These are phyloP conservation scores for Nemania sp. DNA, from an alignment of 2,329 filamentous ascomycete genomes.

Conservation along the genomic window DNA sequence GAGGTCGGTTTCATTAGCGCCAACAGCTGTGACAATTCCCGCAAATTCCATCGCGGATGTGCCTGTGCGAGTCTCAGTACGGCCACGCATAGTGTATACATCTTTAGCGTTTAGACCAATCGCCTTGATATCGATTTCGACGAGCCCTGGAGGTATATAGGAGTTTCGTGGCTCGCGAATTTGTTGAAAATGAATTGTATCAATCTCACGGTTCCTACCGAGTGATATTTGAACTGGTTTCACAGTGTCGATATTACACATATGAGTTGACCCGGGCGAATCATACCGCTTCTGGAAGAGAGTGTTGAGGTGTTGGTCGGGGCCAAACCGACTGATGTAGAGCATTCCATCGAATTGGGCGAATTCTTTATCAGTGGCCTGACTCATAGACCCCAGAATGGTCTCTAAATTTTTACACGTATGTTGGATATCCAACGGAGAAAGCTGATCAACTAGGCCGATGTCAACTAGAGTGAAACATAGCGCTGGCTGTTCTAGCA, in stretches of 20 bases:
- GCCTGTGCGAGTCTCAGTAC: not conserved
- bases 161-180: not conserved
- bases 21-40: slow-evolving; percentile 5
- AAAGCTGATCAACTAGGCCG: not conserved
- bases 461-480: slow-evolving; percentile 13
- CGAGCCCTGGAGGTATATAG: not conserved
- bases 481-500: slow-evolving; percentile 19
- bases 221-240: not conserved
- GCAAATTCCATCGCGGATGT: slow-evolving; percentile 9
- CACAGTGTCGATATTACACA: not conserved
- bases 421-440: not conserved
- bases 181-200: slow-evolving; percentile 30
- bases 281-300: not conserved
- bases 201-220: not conserved
- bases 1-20: not conserved
- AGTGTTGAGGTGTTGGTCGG: not conserved
- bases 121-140: slow-evolving; percentile 10
- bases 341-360: not conserved
- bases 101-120: slow-evolving; percentile 34
- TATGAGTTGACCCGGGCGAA: too few species aligned
- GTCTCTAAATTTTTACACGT: too few species aligned
- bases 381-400: too few species aligned
- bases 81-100: slow-evolving; percentile 25
- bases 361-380: not conserved
- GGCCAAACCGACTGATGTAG: not conserved